A percentile compares a stretch with the other conserved stretches of the same genome.
Evolutionary conservation across 768 basidiomycete species (phyloP).

Genomic region (Galerina marginata): DNA sequence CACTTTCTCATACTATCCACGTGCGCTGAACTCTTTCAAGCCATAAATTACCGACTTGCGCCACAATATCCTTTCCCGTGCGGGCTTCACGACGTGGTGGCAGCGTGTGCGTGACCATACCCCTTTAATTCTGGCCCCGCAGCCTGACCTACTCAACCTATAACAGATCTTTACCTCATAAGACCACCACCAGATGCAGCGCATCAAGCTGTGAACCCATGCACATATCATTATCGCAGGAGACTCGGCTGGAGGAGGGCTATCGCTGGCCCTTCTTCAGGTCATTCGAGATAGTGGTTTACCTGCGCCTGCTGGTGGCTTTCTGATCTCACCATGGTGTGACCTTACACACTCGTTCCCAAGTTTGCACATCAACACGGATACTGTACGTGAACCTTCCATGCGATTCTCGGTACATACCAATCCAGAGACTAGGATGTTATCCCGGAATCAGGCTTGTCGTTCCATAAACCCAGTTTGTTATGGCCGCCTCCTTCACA

Average conservation of each 20-base stretch:
- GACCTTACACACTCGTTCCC: constrained; percentile 95
- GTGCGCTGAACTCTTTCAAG: constrained; percentile 38
- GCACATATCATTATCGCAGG: constrained; percentile 85
- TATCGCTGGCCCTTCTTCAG: constrained; percentile 84
- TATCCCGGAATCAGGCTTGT: constrained; percentile 76
- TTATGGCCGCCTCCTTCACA: constrained; percentile 80
- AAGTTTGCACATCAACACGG: constrained; percentile 82
- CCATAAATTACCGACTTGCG: constrained; percentile 84
- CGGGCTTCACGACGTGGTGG: constrained; percentile 85
- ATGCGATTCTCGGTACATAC: background rate
- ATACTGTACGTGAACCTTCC: constrained; percentile 59
- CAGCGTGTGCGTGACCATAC: constrained; percentile 67
- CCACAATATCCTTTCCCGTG: constrained; percentile 98
- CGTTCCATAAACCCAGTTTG: constrained; percentile 78
- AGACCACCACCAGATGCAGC: constrained; percentile 80
- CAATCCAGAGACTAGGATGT: constrained; percentile 61
- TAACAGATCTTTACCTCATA: constrained; percentile 84
- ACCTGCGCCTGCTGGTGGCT: constrained; percentile 84
- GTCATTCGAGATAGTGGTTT: constrained; percentile 84
- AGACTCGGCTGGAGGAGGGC: constrained; percentile 92
- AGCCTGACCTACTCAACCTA: background rate
- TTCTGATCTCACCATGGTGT: constrained; percentile 93
- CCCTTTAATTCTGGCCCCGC: background rate
- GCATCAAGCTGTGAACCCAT: constrained; percentile 82
- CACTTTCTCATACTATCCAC: background rate